Conservation (phyloP, 768 basidiomycete species). For the Leccinellum albellum region DNA sequence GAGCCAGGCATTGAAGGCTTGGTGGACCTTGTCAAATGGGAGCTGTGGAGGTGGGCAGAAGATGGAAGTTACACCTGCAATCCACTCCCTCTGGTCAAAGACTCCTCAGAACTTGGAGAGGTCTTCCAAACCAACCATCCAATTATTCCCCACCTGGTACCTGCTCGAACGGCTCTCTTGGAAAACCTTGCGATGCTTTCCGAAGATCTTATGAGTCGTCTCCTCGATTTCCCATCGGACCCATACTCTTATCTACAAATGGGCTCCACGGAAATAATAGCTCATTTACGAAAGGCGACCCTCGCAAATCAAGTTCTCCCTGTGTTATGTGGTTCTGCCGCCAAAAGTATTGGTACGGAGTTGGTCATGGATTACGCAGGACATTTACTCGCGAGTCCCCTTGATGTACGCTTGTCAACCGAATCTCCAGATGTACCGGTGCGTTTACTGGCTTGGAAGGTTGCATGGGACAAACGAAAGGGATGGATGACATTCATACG, state of each 20-base stretch:
- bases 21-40: slow-evolving; percentile 82
- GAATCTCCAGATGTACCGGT: slow-evolving; percentile 48
- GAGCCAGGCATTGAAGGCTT: slow-evolving; percentile 85
- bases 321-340: slow-evolving; percentile 79
- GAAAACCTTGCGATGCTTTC: slow-evolving; percentile 81
- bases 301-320: slow-evolving; percentile 66
- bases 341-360: slow-evolving; percentile 78
- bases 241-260: slow-evolving; percentile 67
- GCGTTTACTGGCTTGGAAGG: slow-evolving; percentile 82
- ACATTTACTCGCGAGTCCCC: slow-evolving; percentile 72
- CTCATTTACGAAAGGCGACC: slow-evolving; percentile 65
- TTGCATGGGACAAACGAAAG: slow-evolving; percentile 73
- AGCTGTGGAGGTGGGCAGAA: slow-evolving; percentile 70
- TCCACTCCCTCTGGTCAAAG: slow-evolving; percentile 49
- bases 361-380: slow-evolving; percentile 79
- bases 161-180: slow-evolving; percentile 66
- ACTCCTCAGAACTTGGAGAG: slow-evolving; percentile 38
- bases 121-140: slow-evolving; percentile 63
- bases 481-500: slow-evolving; percentile 95
- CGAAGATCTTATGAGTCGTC: slow-evolving; percentile 71
- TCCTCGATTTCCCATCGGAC: slow-evolving; percentile 54
- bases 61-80: slow-evolving; percentile 42
- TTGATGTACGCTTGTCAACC: slow-evolving; percentile 53
- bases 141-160: slow-evolving; percentile 57
- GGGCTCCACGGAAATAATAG: slow-evolving; percentile 47